Conservation (phyloP, 306 rosid genomes). For the Rosa multiflora region DNA sequence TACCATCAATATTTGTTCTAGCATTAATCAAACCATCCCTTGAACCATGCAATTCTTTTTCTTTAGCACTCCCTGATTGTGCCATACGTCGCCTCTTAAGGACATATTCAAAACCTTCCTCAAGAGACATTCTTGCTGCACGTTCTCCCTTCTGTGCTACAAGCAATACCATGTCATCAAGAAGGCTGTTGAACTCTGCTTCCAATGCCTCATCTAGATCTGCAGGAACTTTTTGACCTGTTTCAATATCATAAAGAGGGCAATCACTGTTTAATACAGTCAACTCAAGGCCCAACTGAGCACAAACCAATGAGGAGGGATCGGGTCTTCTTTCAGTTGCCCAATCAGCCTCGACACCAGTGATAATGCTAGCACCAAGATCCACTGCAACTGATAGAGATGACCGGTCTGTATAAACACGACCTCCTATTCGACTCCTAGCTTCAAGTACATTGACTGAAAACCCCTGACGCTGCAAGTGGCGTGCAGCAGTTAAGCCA, state of each 20-base stretch:
- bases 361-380: conserved; percentile 99
- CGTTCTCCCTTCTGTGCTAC: conserved; percentile 83
- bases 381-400: conserved; percentile 98
- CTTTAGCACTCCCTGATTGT: conserved; percentile 45
- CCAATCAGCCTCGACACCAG: conserved; percentile 99
- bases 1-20: conserved; percentile 25
- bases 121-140: conserved; percentile 90
- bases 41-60: conserved; percentile 35
- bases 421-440: conserved; percentile 94
- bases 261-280: conserved; percentile 93
- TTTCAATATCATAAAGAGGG: conserved; percentile 85
- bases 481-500: conserved; percentile 97
- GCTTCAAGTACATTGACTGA: conserved; percentile 79
- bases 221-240: conserved; percentile 82
- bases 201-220: conserved; percentile 93
- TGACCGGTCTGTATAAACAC: conserved; percentile 83
- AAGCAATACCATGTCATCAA: conserved; percentile 88
- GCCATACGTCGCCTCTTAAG: conserved; percentile 70
- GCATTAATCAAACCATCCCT: conserved; percentile 34
- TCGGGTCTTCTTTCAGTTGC: conserved; percentile 98
- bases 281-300: conserved; percentile 93
- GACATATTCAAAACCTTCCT: conserved; percentile 95
- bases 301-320: conserved; percentile 95
- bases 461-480: conserved; percentile 93
- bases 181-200: conserved; percentile 94